These are phyloP conservation scores for Davidsoniella eucalypti DNA, from an alignment of 2,329 filamentous ascomycete genomes.

Conservation along the genomic window DNA sequence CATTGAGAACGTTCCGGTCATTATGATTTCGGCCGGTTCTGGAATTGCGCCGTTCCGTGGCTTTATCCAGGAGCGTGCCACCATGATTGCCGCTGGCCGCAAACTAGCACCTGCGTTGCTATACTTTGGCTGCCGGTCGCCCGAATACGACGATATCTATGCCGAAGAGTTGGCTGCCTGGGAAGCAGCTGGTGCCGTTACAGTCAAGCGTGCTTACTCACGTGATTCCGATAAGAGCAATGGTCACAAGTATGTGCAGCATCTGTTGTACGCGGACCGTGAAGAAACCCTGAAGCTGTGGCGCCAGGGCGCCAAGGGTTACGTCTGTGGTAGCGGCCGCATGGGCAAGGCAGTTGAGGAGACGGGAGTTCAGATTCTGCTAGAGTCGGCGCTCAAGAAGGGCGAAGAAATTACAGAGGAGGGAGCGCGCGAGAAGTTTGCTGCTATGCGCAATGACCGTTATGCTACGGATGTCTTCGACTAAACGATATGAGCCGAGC, in stretches of 20 bases:
- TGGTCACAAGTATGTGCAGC: constrained; percentile 33
- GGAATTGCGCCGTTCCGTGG: constrained; percentile 47
- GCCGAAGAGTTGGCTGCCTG: constrained; percentile 39
- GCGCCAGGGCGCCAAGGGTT: constrained; percentile 35
- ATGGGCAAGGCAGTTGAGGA: constrained; percentile 32
- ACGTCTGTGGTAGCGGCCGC: constrained; percentile 44
- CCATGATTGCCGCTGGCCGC: constrained; percentile 31
- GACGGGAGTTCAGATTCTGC: constrained; percentile 22
- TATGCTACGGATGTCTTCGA: constrained; percentile 47
- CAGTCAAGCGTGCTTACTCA: constrained; percentile 40
- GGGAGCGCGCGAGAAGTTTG: constrained; percentile 30
- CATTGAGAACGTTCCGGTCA: constrained; percentile 29
- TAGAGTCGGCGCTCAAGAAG: constrained; percentile 19
- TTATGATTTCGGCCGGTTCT: constrained; percentile 35
- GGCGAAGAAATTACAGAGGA: constrained; percentile 22
- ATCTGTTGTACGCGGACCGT: constrained; percentile 23
- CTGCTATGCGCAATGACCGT: constrained; percentile 33
- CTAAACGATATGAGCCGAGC: constrained; percentile 17
- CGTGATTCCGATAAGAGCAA: constrained; percentile 25
- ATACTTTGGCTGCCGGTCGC: constrained; percentile 45
- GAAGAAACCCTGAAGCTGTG: constrained; percentile 24
- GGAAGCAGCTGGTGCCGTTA: constrained; percentile 43
- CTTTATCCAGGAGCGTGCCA: constrained; percentile 45
- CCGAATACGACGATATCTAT: constrained; percentile 43
- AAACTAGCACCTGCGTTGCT: constrained; percentile 44